Evolutionary conservation across 1,284 basidiomycete species (phyloP).

Genomic region (Ceratobasidium papillatum): DNA sequence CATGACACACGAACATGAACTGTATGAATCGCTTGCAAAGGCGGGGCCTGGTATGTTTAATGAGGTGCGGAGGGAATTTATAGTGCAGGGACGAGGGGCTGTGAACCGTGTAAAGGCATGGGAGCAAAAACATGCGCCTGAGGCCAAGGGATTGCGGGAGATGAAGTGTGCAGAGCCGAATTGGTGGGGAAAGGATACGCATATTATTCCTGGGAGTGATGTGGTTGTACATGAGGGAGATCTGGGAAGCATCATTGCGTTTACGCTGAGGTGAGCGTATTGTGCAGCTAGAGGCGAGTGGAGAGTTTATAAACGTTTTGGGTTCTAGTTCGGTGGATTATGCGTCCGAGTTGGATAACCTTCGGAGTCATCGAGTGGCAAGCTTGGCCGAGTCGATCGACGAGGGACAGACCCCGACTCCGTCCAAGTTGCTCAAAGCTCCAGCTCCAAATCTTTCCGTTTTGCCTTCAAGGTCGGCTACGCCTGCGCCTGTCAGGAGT

Average conservation of each 20-base stretch:
- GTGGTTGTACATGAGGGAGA: conserved; percentile 74
- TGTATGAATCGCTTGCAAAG: conserved; percentile 63
- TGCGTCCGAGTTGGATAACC: conserved; percentile 62
- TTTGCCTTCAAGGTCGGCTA: conserved; percentile 16
- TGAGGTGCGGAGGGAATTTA: conserved; percentile 67
- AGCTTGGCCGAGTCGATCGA: conserved; percentile 23
- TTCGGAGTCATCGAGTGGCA: conserved; percentile 48
- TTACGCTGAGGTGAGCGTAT: conserved; percentile 65
- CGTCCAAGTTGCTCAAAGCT: conserved; percentile 7
- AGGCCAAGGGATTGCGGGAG: conserved; percentile 45
- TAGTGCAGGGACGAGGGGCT: conserved; percentile 60
- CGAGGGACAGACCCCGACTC: not conserved
- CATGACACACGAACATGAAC: conserved; percentile 58
- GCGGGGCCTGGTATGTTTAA: conserved; percentile 63
- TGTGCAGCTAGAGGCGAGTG: not conserved
- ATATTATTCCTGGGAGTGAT: conserved; percentile 72
- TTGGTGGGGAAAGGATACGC: conserved; percentile 68
- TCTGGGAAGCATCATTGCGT: conserved; percentile 78
- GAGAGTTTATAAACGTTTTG: not conserved
- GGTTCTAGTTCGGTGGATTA: conserved; percentile 65
- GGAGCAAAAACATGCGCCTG: conserved; percentile 66
- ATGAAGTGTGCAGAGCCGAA: conserved; percentile 59
- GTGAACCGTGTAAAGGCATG: conserved; percentile 64
- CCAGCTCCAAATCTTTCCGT: conserved; percentile 14
- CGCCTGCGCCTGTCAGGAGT: not conserved